These are phyloP conservation scores for Oryza nivara DNA, from an alignment of 176 grass and related monocot species.

Conservation along the genomic window DNA sequence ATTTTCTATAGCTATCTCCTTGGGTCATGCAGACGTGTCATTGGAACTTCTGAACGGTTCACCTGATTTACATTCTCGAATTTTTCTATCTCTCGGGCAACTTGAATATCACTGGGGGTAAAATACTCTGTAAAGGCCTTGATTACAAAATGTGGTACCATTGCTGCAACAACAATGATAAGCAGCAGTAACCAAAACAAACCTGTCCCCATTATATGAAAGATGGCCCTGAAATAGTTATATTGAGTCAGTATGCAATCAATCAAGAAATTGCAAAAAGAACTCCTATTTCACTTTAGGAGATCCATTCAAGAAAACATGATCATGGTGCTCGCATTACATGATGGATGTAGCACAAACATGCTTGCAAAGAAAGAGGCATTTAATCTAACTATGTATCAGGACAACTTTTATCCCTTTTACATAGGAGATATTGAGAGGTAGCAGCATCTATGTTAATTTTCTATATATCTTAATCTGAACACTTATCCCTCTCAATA, in stretches of 20 bases:
- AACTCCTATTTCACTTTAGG: background rate
- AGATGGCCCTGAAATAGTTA: slow-evolving; percentile 66
- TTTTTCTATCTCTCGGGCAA: slow-evolving; percentile 78
- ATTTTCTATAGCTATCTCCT: slow-evolving; percentile 36
- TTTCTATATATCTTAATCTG: background rate
- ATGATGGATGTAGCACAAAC: slow-evolving; percentile 21
- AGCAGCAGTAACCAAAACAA: slow-evolving; percentile 76
- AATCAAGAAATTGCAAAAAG: background rate
- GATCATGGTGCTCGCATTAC: background rate
- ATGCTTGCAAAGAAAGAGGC: background rate
- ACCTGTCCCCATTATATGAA: slow-evolving; percentile 66
- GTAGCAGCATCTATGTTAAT: background rate
- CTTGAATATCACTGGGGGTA: slow-evolving; percentile 72
- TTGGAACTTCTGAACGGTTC: slow-evolving; percentile 54
- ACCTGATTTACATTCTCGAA: slow-evolving; percentile 45
- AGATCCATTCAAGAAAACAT: slow-evolving; percentile 7
- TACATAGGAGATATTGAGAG: background rate
- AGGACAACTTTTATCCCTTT: background rate
- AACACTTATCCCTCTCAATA: background rate
- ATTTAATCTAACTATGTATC: background rate
- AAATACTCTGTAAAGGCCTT: slow-evolving; percentile 69
- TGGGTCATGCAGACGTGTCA: slow-evolving; percentile 51
- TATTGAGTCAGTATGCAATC: slow-evolving; percentile 23
- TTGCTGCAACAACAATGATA: slow-evolving; percentile 57
- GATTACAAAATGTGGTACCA: slow-evolving; percentile 68